Evolutionary conservation across 2,329 filamentous ascomycete genomes (phyloP).

Genomic region (Apiospora arundinis): DNA sequence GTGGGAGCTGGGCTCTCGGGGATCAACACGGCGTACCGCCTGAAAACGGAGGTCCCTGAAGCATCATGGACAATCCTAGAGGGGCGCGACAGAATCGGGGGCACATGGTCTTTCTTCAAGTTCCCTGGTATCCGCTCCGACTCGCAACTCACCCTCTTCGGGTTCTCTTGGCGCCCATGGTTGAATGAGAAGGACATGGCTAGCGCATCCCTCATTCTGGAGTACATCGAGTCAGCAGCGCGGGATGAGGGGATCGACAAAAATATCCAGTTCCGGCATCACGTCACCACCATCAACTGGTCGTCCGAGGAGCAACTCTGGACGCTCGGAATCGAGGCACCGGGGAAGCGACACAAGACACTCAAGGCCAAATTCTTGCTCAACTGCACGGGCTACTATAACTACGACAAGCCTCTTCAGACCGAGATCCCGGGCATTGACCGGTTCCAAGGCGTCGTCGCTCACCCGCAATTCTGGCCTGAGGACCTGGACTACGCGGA

Average conservation of each 20-base stretch:
- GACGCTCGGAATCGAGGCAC: conserved; percentile 61
- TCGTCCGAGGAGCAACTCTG: conserved; percentile 58
- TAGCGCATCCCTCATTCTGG: conserved; percentile 49
- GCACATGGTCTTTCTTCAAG: conserved; percentile 80
- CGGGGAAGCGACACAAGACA: conserved; percentile 45
- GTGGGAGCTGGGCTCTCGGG: conserved; percentile 65
- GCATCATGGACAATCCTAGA: conserved; percentile 71
- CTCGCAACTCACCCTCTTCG: conserved; percentile 66
- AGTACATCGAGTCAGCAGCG: conserved; percentile 60
- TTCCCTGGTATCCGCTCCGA: conserved; percentile 76
- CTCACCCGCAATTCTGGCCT: conserved; percentile 77
- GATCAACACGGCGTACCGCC: conserved; percentile 72
- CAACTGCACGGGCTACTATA: conserved; percentile 70
- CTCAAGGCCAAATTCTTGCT: conserved; percentile 62
- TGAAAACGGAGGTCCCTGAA: conserved; percentile 64
- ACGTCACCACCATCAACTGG: conserved; percentile 59
- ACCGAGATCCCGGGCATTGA: conserved; percentile 64
- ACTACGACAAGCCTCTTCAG: conserved; percentile 60
- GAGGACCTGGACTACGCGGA: conserved; percentile 67
- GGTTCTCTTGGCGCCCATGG: conserved; percentile 77
- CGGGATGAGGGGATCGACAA: conserved; percentile 56
- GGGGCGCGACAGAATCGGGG: conserved; percentile 68
- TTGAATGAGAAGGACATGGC: conserved; percentile 43
- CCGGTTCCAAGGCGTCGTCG: conserved; percentile 62
- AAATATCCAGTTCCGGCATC: conserved; percentile 58